Conservation (phyloP, 2,329 filamentous ascomycete genomes). For the Diplocarpon mali region DNA sequence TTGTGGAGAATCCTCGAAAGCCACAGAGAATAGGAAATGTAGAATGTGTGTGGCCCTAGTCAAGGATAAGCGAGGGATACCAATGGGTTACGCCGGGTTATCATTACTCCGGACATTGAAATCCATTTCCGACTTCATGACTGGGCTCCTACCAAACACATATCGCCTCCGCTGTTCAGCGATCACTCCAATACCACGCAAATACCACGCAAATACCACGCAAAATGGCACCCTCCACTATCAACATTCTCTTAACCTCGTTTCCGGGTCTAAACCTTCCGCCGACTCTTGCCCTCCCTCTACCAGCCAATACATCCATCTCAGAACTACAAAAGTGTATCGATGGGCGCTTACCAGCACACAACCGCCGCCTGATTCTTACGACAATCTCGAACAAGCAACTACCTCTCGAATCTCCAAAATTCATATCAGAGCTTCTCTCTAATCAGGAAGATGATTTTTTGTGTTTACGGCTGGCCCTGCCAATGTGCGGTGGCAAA, state of each 20-base stretch:
- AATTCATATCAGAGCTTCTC: slow-evolving; percentile 52
- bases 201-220: not conserved
- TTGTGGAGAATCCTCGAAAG: slow-evolving; percentile 8
- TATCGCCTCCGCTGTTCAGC: too few species aligned
- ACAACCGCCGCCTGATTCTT: slow-evolving; percentile 55
- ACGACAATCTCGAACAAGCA: slow-evolving; percentile 73
- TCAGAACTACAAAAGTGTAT: slow-evolving; percentile 55
- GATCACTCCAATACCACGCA: not conserved
- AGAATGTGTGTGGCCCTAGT: not conserved
- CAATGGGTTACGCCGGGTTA: too few species aligned
- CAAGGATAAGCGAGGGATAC: too few species aligned
- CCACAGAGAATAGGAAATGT: slow-evolving; percentile 4
- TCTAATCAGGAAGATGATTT: slow-evolving; percentile 49
- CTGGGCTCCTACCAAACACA: too few species aligned
- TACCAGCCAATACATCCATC: slow-evolving; percentile 53
- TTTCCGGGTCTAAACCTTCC: slow-evolving; percentile 77
- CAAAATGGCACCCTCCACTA: slow-evolving; percentile 42
- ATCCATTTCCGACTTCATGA: too few species aligned
- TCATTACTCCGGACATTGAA: too few species aligned
- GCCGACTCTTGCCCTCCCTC: slow-evolving; percentile 67
- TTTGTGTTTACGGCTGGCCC: slow-evolving; percentile 69
- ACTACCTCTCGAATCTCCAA: slow-evolving; percentile 42
- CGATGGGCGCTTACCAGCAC: slow-evolving; percentile 47
- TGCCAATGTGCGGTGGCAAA: slow-evolving; percentile 81
- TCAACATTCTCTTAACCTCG: slow-evolving; percentile 78